These are phyloP conservation scores for Petunia secreta DNA, from an alignment of 257 asterid genomes.

Conservation along the genomic window DNA sequence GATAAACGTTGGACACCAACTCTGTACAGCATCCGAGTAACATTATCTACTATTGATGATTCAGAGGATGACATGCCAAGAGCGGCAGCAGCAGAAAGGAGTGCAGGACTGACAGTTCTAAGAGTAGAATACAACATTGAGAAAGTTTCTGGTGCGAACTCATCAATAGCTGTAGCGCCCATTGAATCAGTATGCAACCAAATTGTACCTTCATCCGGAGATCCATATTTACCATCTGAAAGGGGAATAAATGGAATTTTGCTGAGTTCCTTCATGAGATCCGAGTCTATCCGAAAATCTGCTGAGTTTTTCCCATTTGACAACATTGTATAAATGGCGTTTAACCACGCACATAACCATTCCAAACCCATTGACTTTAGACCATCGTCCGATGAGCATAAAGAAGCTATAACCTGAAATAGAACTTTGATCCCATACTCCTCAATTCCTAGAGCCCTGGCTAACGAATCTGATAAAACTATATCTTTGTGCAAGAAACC, in stretches of 20 bases:
- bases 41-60: constrained; percentile 51
- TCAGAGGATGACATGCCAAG: constrained; percentile 47
- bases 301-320: constrained; percentile 39
- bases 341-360: constrained; percentile 82
- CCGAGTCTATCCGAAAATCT: constrained; percentile 47
- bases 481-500: constrained; percentile 79
- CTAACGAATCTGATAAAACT: constrained; percentile 73
- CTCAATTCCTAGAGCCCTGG: constrained; percentile 81
- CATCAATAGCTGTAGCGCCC: constrained; percentile 49
- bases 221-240: constrained; percentile 69
- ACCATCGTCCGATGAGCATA: constrained; percentile 58
- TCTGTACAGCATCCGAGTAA: constrained; percentile 69
- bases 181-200: constrained; percentile 68
- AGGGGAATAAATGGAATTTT: constrained; percentile 82
- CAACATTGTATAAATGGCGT: constrained; percentile 55
- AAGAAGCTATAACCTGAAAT: constrained; percentile 56
- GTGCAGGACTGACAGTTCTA: constrained; percentile 64
- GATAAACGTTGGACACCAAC: constrained; percentile 83
- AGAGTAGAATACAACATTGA: constrained; percentile 64
- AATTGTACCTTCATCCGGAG: constrained; percentile 66
- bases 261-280: constrained; percentile 50
- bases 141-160: constrained; percentile 54
- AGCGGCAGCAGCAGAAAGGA: constrained; percentile 63
- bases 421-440: constrained; percentile 80
- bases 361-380: constrained; percentile 64